phyloP scores from a whole-genome alignment of 1,284 basidiomycete genomes.

The Ustilago loliicola region DNA sequence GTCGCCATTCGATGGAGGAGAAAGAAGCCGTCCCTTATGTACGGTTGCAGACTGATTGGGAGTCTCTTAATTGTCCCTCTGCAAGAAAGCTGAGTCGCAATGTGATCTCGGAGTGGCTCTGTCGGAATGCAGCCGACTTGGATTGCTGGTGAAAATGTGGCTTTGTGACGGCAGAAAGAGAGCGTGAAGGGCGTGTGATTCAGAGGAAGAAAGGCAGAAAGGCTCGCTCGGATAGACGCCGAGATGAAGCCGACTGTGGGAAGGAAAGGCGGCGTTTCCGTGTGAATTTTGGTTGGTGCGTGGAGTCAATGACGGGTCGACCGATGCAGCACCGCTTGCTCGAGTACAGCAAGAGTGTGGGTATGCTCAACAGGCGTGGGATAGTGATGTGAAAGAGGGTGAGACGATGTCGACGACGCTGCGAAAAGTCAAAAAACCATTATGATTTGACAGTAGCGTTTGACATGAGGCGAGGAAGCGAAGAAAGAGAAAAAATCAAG shows the following conservation, averaged over 20 bases:
- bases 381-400: conserved; percentile 5
- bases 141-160: neutral
- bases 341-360: neutral
- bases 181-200: conserved; percentile 11
- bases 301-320: too few relatives aligned
- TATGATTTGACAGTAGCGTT: too few relatives aligned
- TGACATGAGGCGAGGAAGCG: neutral
- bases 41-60: neutral
- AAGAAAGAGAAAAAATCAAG: neutral
- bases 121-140: neutral
- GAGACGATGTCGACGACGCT: neutral
- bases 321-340: neutral
- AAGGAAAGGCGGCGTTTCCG: conserved; percentile 3
- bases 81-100: neutral
- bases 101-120: neutral
- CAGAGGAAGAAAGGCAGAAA: neutral
- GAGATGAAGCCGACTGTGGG: conserved; percentile 28
- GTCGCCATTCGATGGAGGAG: conserved; percentile 13
- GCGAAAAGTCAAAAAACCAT: neutral
- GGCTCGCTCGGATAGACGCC: conserved; percentile 23
- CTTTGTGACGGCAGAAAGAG: neutral
- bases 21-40: neutral
- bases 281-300: too few relatives aligned
- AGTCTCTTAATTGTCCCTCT: conserved; percentile 2
- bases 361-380: neutral